Conservation (phyloP, 805 yeast genomes). For the Wickerhamomyces silvicola region DNA sequence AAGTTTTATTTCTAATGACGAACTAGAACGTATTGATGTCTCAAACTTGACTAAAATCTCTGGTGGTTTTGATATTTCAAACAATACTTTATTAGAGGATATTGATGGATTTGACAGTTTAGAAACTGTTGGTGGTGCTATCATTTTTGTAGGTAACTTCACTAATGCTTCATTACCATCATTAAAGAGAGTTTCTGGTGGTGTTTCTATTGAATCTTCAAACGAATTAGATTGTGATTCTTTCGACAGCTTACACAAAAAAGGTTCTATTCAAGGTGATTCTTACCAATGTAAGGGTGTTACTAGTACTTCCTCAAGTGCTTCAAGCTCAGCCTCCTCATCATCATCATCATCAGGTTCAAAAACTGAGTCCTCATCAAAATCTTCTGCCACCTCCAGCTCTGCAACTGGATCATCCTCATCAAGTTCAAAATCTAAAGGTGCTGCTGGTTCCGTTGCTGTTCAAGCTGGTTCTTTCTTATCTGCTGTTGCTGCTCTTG, state of each 20-base stretch:
- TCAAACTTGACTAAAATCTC: slow-evolving; percentile 66
- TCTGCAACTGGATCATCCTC: slow-evolving; percentile 12
- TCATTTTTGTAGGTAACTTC: slow-evolving; percentile 73
- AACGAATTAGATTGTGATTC: slow-evolving; percentile 78
- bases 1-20: slow-evolving; percentile 65
- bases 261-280: slow-evolving; percentile 90
- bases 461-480: slow-evolving; percentile 43
- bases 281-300: slow-evolving; percentile 70
- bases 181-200: slow-evolving; percentile 83
- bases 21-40: slow-evolving; percentile 64
- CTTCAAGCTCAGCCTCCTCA: slow-evolving; percentile 24
- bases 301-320: slow-evolving; percentile 40
- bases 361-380: slow-evolving; percentile 38
- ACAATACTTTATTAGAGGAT: slow-evolving; percentile 66
- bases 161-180: slow-evolving; percentile 69
- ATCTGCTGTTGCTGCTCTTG: slow-evolving; percentile 38
- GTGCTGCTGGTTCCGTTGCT: slow-evolving; percentile 32
- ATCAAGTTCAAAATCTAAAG: slow-evolving; percentile 24
- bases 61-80: slow-evolving; percentile 89
- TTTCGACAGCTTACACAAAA: slow-evolving; percentile 63
- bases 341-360: slow-evolving; percentile 26
- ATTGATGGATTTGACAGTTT: slow-evolving; percentile 72
- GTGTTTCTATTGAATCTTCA: slow-evolving; percentile 71
- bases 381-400: slow-evolving; percentile 24
- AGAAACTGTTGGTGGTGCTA: slow-evolving; percentile 81